Evolutionary conservation across 2,329 filamentous ascomycete species (phyloP).

Genomic region (Ceratocystiopsis minuta): DNA sequence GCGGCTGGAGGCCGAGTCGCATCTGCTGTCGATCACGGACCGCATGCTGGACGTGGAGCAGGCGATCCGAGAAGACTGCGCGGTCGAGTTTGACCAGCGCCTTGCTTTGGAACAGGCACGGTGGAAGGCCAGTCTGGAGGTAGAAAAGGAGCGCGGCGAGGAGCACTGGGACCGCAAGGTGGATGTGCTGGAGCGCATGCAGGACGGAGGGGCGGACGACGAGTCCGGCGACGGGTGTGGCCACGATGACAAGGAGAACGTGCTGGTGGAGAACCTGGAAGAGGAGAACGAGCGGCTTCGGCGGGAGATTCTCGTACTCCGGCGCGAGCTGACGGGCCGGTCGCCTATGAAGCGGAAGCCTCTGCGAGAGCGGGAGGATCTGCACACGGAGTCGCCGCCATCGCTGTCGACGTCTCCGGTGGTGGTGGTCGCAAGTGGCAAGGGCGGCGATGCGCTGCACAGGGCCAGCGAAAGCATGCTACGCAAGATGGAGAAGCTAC

Average conservation of each 20-base stretch:
- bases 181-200: slow-evolving; percentile 35
- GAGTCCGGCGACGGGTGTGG: slow-evolving; percentile 11
- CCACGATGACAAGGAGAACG: slow-evolving; percentile 41
- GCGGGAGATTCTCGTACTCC: slow-evolving; percentile 44
- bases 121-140: slow-evolving; percentile 65
- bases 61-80: slow-evolving; percentile 76
- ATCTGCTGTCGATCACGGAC: slow-evolving; percentile 52
- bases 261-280: slow-evolving; percentile 44
- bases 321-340: slow-evolving; percentile 43
- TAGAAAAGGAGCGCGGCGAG: slow-evolving; percentile 63
- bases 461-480: slow-evolving; percentile 18
- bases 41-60: slow-evolving; percentile 53
- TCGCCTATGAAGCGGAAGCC: slow-evolving; percentile 45
- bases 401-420: neutral
- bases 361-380: slow-evolving; percentile 35
- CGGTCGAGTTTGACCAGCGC: slow-evolving; percentile 63
- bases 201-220: slow-evolving; percentile 4
- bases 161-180: slow-evolving; percentile 74
- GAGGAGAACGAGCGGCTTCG: slow-evolving; percentile 54
- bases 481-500: slow-evolving; percentile 31
- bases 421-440: slow-evolving; percentile 6
- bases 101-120: slow-evolving; percentile 57
- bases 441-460: neutral
- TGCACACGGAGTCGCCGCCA: slow-evolving; percentile 9
- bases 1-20: slow-evolving; percentile 54